These are phyloP conservation scores for Coemansia sp. DNA, from an alignment of 192 early-diverging fungal genomes.

Conservation along the genomic window DNA sequence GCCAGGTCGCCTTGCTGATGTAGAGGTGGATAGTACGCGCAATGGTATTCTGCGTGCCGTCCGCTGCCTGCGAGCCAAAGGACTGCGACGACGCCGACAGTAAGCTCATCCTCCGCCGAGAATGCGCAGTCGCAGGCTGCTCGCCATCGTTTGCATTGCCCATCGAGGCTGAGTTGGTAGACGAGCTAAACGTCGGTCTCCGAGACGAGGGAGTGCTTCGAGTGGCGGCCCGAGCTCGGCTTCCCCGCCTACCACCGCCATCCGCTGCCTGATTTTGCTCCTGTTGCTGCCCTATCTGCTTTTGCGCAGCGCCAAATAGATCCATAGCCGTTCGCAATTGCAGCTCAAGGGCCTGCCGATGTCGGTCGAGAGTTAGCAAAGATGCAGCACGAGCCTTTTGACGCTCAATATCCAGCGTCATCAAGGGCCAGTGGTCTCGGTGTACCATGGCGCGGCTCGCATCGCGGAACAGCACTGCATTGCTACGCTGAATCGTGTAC, in stretches of 20 bases:
- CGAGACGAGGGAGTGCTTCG: background rate
- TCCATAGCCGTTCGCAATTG: conserved; percentile 54
- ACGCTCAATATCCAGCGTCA: conserved; percentile 6
- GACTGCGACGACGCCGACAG: conserved; percentile 27
- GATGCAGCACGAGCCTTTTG: conserved; percentile 29
- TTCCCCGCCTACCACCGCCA: background rate
- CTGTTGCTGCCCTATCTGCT: conserved; percentile 37
- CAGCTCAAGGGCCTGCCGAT: conserved; percentile 45
- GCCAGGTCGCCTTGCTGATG: conserved; percentile 69
- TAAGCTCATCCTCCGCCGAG: background rate
- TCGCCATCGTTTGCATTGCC: background rate
- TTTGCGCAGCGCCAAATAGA: conserved; percentile 49
- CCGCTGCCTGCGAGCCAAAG: conserved; percentile 14
- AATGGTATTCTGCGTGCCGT: conserved; percentile 56
- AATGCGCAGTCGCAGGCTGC: background rate
- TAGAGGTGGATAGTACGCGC: conserved; percentile 60
- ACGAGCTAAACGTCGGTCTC: background rate
- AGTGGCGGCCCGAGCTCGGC: background rate
- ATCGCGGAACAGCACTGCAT: conserved; percentile 24
- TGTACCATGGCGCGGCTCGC: conserved; percentile 2
- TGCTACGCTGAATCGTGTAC: conserved; percentile 46
- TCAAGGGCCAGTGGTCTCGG: background rate
- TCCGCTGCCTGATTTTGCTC: conserved; percentile 11
- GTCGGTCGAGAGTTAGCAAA: conserved; percentile 42
- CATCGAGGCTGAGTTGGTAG: background rate